Conservation (phyloP, 352 stramenopile species). For the Lagenidium giganteum region DNA sequence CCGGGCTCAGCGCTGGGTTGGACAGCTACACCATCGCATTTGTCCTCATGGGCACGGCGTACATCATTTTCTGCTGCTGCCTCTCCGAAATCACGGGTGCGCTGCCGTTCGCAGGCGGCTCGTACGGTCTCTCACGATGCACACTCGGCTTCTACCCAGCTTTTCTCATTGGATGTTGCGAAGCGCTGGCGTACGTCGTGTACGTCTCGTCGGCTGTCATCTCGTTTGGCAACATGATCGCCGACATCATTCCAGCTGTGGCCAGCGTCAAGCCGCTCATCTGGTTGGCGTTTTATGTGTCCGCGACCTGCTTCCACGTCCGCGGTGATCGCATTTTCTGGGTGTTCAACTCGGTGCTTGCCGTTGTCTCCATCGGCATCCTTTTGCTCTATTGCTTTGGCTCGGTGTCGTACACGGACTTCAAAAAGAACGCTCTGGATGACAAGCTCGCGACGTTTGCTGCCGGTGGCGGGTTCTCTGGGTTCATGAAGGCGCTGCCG, state of each 20-base stretch:
- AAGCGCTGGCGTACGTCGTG: constrained; percentile 21
- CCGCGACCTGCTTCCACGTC: constrained; percentile 6
- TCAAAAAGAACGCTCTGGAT: neutral
- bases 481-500: constrained; percentile 17
- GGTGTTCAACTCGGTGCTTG: constrained; percentile 8
- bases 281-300: constrained; percentile 10
- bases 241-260: neutral
- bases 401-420: constrained; percentile 7
- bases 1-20: constrained; percentile 15
- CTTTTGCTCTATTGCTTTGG: constrained; percentile 17
- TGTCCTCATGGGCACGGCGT: constrained; percentile 10
- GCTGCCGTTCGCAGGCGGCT: constrained; percentile 22
- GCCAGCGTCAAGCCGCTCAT: constrained; percentile 6
- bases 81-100: constrained; percentile 21
- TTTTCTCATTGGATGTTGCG: constrained; percentile 16
- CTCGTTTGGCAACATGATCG: constrained; percentile 15
- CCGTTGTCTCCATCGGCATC: constrained; percentile 8
- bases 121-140: constrained; percentile 18
- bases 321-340: constrained; percentile 14
- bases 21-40: constrained; percentile 5
- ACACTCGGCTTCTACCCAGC: constrained; percentile 20
- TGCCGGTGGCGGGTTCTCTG: constrained; percentile 2
- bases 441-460: neutral
- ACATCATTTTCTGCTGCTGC: constrained; percentile 15
- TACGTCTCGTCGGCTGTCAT: constrained; percentile 20